These are phyloP conservation scores for Elsinoe ampelina DNA, from an alignment of 2,329 filamentous ascomycete species.

Conservation along the genomic window DNA sequence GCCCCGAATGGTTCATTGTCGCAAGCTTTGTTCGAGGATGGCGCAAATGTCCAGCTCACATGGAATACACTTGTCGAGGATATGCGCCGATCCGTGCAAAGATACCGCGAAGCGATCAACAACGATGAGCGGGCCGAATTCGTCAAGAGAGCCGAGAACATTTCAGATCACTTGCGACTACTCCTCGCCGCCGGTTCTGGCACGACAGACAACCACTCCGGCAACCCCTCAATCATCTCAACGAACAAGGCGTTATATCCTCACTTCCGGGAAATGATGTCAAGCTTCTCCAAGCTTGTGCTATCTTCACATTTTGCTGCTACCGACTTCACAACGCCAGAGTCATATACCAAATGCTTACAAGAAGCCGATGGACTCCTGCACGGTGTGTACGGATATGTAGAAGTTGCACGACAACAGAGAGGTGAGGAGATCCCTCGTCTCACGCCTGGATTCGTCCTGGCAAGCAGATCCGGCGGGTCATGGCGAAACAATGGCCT, in stretches of 20 bases:
- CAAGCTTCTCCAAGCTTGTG: conserved; percentile 97
- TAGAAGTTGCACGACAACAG: conserved; percentile 89
- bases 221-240: conserved; percentile 97
- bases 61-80: conserved; percentile 88
- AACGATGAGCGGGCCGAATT: conserved; percentile 79
- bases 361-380: conserved; percentile 96
- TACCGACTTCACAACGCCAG: conserved; percentile 87
- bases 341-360: conserved; percentile 89
- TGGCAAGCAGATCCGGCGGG: conserved; percentile 72
- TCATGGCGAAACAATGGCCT: conserved; percentile 69
- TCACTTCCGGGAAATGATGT: conserved; percentile 99
- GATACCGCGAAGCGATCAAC: conserved; percentile 82
- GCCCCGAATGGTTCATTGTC: conserved; percentile 43
- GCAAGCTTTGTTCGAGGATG: conserved; percentile 83
- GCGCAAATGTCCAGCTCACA: conserved; percentile 66
- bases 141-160: conserved; percentile 90
- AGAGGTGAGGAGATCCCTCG: conserved; percentile 86
- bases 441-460: conserved; percentile 87
- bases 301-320: conserved; percentile 96
- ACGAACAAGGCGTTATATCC: conserved; percentile 96
- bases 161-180: conserved; percentile 88
- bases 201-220: conserved; percentile 96
- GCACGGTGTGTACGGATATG: conserved; percentile 88
- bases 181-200: conserved; percentile 92
- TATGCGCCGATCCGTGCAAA: conserved; percentile 83